phyloP scores from a whole-genome alignment of 495 filamentous ascomycete genomes.

The Aspergillus panamensis region DNA sequence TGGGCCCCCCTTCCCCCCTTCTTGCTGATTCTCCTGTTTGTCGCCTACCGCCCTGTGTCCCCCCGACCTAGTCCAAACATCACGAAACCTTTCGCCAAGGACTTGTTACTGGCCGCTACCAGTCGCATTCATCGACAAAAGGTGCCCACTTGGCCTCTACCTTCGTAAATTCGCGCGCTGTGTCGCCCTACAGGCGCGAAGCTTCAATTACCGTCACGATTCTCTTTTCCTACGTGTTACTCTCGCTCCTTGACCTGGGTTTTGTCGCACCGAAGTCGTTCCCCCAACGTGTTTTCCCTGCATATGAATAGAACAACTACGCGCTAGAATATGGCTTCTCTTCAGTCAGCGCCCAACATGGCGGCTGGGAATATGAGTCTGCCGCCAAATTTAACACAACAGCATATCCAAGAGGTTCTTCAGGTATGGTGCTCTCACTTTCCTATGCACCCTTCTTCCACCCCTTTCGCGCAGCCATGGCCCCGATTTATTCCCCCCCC shows the following conservation, averaged over 20 bases:
- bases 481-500: not conserved
- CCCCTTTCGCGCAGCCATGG: not conserved
- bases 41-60: constrained; percentile 27
- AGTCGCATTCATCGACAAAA: constrained; percentile 30
- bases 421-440: constrained; percentile 43
- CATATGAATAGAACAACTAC: constrained; percentile 36
- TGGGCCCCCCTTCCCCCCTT: constrained; percentile 24
- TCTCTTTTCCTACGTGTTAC: constrained; percentile 24
- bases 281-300: constrained; percentile 19
- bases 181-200: constrained; percentile 24
- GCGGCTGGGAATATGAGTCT: constrained; percentile 56
- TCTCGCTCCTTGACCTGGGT: constrained; percentile 7
- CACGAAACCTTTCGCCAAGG: constrained; percentile 40
- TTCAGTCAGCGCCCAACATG: constrained; percentile 64
- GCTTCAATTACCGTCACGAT: constrained; percentile 18
- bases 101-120: constrained; percentile 25
- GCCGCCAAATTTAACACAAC: constrained; percentile 54
- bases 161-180: constrained; percentile 18
- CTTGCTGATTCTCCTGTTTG: constrained; percentile 29
- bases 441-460: constrained; percentile 4
- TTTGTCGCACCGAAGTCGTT: constrained; percentile 23
- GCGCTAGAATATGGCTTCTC: constrained; percentile 66
- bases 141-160: constrained; percentile 12
- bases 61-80: constrained; percentile 31
- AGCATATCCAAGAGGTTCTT: constrained; percentile 59